phyloP scores from a whole-genome alignment of 2,329 filamentous ascomycete species.

The Kalmusia sp. region DNA sequence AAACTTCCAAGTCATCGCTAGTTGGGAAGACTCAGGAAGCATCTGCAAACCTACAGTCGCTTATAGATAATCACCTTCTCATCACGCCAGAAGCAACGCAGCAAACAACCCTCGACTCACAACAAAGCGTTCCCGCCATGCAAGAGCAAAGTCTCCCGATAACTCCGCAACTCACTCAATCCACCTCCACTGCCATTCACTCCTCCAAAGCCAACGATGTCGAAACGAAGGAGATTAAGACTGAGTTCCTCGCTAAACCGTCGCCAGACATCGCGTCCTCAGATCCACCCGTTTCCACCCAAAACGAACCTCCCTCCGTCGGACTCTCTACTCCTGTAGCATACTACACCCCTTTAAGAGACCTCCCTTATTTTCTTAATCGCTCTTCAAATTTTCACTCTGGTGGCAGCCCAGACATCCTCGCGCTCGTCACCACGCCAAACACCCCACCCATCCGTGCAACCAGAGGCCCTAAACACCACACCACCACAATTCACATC shows the following conservation, averaged over 20 bases:
- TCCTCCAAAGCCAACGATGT: constrained; percentile 27
- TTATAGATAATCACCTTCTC: constrained; percentile 21
- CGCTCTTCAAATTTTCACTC: constrained; percentile 44
- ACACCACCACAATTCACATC: constrained; percentile 50
- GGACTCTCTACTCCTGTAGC: constrained; percentile 50
- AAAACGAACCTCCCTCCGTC: constrained; percentile 27
- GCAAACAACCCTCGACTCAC: constrained; percentile 28
- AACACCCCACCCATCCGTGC: constrained; percentile 46
- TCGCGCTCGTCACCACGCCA: constrained; percentile 51
- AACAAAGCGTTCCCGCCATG: constrained; percentile 14
- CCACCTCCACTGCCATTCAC: constrained; percentile 24
- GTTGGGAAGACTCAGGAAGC: background rate
- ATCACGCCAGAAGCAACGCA: constrained; percentile 40
- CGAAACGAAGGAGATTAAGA: constrained; percentile 14
- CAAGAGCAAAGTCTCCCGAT: constrained; percentile 35
- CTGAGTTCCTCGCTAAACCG: constrained; percentile 5
- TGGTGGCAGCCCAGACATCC: constrained; percentile 48
- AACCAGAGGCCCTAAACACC: constrained; percentile 52
- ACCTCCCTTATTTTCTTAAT: constrained; percentile 51
- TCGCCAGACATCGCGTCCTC: constrained; percentile 14
- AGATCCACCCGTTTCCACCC: constrained; percentile 8
- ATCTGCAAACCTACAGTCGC: constrained; percentile 18
- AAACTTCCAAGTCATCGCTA: constrained; percentile 20
- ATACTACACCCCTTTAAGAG: constrained; percentile 55
- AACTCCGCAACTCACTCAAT: constrained; percentile 49